Base-by-base conservation (phyloP, 2,329 filamentous ascomycete genomes). In the Eurotiales sp. region DNA sequence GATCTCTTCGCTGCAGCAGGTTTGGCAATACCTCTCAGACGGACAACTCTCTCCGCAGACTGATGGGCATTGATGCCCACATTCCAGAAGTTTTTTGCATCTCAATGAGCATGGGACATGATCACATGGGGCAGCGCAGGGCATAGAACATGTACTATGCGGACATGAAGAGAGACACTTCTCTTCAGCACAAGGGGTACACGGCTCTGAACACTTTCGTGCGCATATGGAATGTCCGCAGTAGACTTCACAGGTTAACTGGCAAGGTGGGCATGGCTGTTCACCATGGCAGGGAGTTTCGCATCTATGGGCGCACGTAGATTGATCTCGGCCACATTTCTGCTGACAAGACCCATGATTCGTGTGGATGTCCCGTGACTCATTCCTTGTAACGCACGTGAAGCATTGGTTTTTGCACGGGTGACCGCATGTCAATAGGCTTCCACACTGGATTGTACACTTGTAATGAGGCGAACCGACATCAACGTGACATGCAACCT, bases 51-150 rank as follows among this genome's bases (percentile, higher is more conserved):
- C 85, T 1, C 85, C 84, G 56, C 85, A 88, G 2, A 86, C 55
- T 0, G 79, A 81, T 1, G 84, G 84, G 69, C 81, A 88, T 61
- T 73, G 78, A 62, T 88, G 84, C 0, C 80, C 80, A 59, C 85
- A 88, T 0, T 22, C 15, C 3, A 88, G 64, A 0, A 52, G 14
- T 23, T 78, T 71, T 3, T 69, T 59, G 59, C 86, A 90, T 8
- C 85, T 73, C 57, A 74, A 64, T 1, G 77, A 78, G 61, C 85
- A 90, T 1, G 86, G 86, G 0, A 87, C 60, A 67, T 81, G 78
- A 56, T 86, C 73, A 61, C 85, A 90, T 0, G 86, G 85, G 0
- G 79, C 85, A 0, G 83, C 82, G 55, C 86, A 88, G 15, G 80
- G 80, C 72, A 82, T 74, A 0, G 64, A 65, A 47, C 76, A 80